Evolutionary conservation across 2,329 filamentous ascomycete genomes (phyloP), one percentile per base, ranked within the genome.

Genomic region (Aspergillus cejpii): DNA sequence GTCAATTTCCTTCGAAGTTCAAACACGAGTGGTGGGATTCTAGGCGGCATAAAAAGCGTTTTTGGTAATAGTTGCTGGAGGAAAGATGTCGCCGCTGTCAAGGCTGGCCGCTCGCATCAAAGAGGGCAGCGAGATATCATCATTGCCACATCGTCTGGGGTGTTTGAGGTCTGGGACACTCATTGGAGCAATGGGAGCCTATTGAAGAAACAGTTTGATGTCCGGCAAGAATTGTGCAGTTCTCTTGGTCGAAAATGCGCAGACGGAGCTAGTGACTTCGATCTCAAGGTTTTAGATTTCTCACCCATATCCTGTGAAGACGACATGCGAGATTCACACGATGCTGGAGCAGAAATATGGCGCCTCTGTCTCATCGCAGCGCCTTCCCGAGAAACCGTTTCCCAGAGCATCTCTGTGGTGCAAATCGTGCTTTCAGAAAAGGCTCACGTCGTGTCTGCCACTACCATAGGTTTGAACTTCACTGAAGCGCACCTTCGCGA

Each of bases 121-220:
- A 81, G 88, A 51, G 90, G 89, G 19, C 89, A 96, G 66, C 83
- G 90, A 61, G 87, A 90, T 55, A 76, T 95, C 26, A 78, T 95
- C 37, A 81, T 90, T 28, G 81, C 84, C 11, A 92, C 89, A 1
- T 77, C 81, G 43, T 84, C 84, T 56, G 91, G 86, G 21, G 78
- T 83, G 46, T 70, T 98, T 20, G 84, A 94, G 56, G 77, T 84
- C 6, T 98, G 92, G 92, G 86, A 85, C 60, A 76, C 96, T 34
- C 88, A 91, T 59, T 87, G 91, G 64, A 87, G 86, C 49, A 90
- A 90, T 26, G 87, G 90, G 54, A 83, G 89, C 60, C 81, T 85
- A 34, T 75, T 87, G 38, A 78, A 85, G 37, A 77, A 78, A 20
- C 87, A 91, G 49, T 74, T 83, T 17, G 85, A 94, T 62, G 73